phyloP scores from a whole-genome alignment of 208 protist species.

The Blastocrithidia nonstop region DNA sequence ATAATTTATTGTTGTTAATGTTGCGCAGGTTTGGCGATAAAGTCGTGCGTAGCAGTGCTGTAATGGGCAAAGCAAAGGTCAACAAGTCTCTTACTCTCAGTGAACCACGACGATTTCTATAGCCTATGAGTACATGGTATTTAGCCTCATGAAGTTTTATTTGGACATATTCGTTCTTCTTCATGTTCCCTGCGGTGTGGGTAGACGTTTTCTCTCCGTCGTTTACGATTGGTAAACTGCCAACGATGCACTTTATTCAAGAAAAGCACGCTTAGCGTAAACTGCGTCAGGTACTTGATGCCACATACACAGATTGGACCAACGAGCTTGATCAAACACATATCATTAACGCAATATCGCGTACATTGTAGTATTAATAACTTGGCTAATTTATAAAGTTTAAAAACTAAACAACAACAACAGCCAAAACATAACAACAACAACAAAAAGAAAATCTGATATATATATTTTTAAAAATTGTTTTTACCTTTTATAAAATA shows the following conservation, averaged over 20 bases:
- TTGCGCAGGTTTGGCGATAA: no score
- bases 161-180: slow-evolving; percentile 83
- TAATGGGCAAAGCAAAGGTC: no score
- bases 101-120: slow-evolving; percentile 67
- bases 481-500: no score
- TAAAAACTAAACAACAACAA: no score
- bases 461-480: no score
- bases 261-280: slow-evolving; percentile 77
- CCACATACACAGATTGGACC: slow-evolving; percentile 74
- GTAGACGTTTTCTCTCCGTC: slow-evolving; percentile 72
- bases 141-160: slow-evolving; percentile 67
- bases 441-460: no score
- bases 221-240: slow-evolving; percentile 79
- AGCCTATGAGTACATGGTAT: slow-evolving; percentile 82
- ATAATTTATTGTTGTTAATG: no score
- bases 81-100: no score
- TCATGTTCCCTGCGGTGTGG: slow-evolving; percentile 79
- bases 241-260: slow-evolving; percentile 77
- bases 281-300: slow-evolving; percentile 68
- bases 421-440: no score
- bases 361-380: no score
- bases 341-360: slow-evolving; percentile 70
- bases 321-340: slow-evolving; percentile 52
- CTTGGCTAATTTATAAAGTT: no score
- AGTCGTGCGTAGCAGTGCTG: no score